Evolutionary conservation across 1,139 yeast genomes (phyloP), one percentile per base, ranked within the genome.

Genomic region (Cylindricascospora bacillispora): DNA sequence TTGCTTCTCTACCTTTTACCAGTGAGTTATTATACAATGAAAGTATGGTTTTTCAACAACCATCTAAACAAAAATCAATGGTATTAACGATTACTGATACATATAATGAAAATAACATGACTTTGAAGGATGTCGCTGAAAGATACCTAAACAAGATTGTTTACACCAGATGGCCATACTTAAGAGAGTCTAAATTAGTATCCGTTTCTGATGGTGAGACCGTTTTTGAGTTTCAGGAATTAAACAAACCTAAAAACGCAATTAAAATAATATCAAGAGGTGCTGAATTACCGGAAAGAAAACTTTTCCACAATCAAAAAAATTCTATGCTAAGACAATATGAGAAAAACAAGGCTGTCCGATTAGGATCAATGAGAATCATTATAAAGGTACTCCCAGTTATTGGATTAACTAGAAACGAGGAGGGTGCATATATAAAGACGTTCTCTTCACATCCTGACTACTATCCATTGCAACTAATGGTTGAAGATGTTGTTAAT

Each of bases 151-250:
- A 72, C 32, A 65, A 70, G 36, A 56, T 71, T 31, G 78, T 80
- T 6, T 85, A 75, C 50, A 70, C 81, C 12, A 73, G 76, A 43
- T 89, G 94, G 92, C 99, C 99, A 16, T 83, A 74, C 50, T 62
- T 89, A 42, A 68, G 76, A 40, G 97, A 89, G 55, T 80, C 86
- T 14, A 73, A 70, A 46, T 73, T 89, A 25, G 63, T 73, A 11
- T 67, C 70, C 24, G 70, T 89, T 5, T 56, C 65, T 28, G 89
- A 80, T 53, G 68, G 65, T 6, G 57, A 62, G 23, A 56, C 56
- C 41, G 63, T 62, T 28, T 70, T 69, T 46, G 75, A 67, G 38
- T 44, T 56, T 13, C 48, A 56, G 21, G 62, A 59, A 36, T 57
- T 50, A 9, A 49, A 41, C 25, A 47, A 45, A 4, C 62, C 62